Evolutionary conservation across 257 asterid species (phyloP), one percentile per base, ranked within the genome.

Genomic region (Nemophila menziesii): DNA sequence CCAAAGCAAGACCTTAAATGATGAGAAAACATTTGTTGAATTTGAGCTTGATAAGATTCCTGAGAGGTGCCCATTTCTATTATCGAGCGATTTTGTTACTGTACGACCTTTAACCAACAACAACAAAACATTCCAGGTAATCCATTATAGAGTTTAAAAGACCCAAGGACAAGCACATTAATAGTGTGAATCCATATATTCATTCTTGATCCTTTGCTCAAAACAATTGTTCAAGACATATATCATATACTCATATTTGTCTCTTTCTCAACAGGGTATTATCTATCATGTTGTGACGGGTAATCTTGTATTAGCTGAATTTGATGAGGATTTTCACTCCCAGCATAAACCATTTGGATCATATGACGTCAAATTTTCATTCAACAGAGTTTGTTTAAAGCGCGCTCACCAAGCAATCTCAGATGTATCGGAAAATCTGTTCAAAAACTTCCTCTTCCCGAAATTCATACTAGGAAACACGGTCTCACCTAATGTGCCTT

Each of bases 351-450:
- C 41, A 15, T 43, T 13, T n/a, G 18, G 46, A 13, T 20, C 21
- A 54, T 61, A 61, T 24, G 44, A 48, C 16, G 62, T 62, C 41
- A 49, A 40, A 11, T 55, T 62, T 38, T 49, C 68, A 43, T 54
- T 55, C 33, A 43, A 55, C 12, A 39, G 68, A 43, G 54, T 61
- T 37, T 48, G 68, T 54, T 55, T 61, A 3, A 43, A 47, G 44
- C 51, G 57, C 3, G 67, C 48, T 17, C 67, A 61, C 51, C 53
- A 54, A 19, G 53, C 67, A 24, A 20, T 61, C 23, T 17, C 26
- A 33, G 20, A 42, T 19, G 61, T 46, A 22, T 39, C 61, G 3
- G 52, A 43, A 12, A 8, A 36, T 43, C 3, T 14, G 17, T 22
- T 41, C 13, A 36, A 36, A 43, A 54, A 43, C 51, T 27, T 61